Conservation (phyloP, 345 rosid genomes). For the Aquilaria yunnanensis region DNA sequence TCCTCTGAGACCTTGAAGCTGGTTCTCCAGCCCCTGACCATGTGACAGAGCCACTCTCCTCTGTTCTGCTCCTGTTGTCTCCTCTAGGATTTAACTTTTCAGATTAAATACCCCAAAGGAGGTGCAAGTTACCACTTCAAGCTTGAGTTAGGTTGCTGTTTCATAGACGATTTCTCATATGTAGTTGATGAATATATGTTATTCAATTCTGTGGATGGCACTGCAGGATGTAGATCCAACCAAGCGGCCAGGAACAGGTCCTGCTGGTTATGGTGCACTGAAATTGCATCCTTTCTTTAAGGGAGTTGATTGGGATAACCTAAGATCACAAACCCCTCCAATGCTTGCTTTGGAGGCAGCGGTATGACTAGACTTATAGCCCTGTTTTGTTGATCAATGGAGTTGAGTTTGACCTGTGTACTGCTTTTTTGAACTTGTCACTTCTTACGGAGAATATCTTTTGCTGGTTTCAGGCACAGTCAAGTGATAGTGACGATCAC, state of each 20-base stretch:
- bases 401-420: slow-evolving; percentile 1
- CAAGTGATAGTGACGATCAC: slow-evolving; percentile 52
- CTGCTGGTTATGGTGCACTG: slow-evolving; percentile 73
- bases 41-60: too few relatives aligned
- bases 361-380: slow-evolving; percentile 25
- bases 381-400: slow-evolving; percentile 3
- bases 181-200: not conserved
- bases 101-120: too few relatives aligned
- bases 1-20: too few relatives aligned
- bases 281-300: slow-evolving; percentile 89
- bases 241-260: slow-evolving; percentile 94
- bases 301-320: slow-evolving; percentile 76
- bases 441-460: slow-evolving; percentile 1
- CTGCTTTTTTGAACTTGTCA: slow-evolving; percentile 3
- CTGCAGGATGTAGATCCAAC: slow-evolving; percentile 81
- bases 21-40: too few relatives aligned
- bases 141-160: too few relatives aligned
- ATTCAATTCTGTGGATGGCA: not conserved
- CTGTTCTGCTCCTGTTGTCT: too few relatives aligned
- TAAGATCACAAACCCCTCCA: slow-evolving; percentile 75
- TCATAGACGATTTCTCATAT: not conserved
- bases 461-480: slow-evolving; percentile 35
- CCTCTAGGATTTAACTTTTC: too few relatives aligned
- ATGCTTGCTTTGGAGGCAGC: slow-evolving; percentile 60
- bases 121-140: too few relatives aligned